Evolutionary conservation across 768 basidiomycete genomes (phyloP).

Genomic region (Mycena vulgaris): DNA sequence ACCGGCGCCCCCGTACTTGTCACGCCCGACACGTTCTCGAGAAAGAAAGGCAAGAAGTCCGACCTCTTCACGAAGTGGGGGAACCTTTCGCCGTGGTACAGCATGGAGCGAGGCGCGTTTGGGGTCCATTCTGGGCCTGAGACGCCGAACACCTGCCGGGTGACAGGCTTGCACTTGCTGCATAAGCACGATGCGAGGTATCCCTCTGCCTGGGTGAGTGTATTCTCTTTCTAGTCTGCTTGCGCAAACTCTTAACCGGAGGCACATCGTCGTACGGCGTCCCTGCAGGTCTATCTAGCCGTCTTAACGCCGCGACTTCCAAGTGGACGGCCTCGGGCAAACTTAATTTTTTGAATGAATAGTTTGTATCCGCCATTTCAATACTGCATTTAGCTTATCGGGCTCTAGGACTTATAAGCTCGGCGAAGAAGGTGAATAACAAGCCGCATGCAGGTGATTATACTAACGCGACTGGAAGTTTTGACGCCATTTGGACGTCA

Average conservation of each 20-base stretch:
- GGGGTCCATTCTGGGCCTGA: conserved; percentile 82
- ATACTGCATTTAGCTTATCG: conserved; percentile 7
- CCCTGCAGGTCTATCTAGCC: conserved; percentile 69
- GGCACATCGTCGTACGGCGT: conserved; percentile 72
- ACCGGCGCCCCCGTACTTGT: conserved; percentile 78
- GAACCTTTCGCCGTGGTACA: conserved; percentile 90
- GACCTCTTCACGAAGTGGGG: conserved; percentile 87
- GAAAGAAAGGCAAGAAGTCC: conserved; percentile 59
- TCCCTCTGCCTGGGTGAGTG: conserved; percentile 75
- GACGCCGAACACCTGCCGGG: conserved; percentile 76
- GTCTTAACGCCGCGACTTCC: conserved; percentile 67
- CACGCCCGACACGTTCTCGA: conserved; percentile 57
- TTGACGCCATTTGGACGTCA: conserved; percentile 93
- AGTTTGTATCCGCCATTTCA: conserved; percentile 61
- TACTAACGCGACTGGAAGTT: conserved; percentile 59
- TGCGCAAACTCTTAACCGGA: background rate
- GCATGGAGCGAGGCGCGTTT: conserved; percentile 75
- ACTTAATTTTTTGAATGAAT: conserved; percentile 85
- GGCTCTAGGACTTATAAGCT: conserved; percentile 86
- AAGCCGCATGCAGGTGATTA: conserved; percentile 13
- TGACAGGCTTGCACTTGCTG: conserved; percentile 84
- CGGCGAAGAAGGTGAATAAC: conserved; percentile 80
- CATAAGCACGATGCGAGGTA: conserved; percentile 88
- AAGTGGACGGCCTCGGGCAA: conserved; percentile 77
- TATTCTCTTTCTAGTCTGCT: background rate